These are phyloP conservation scores for Sinapis alba DNA, from an alignment of 441 rosid genomes.

Conservation along the genomic window DNA sequence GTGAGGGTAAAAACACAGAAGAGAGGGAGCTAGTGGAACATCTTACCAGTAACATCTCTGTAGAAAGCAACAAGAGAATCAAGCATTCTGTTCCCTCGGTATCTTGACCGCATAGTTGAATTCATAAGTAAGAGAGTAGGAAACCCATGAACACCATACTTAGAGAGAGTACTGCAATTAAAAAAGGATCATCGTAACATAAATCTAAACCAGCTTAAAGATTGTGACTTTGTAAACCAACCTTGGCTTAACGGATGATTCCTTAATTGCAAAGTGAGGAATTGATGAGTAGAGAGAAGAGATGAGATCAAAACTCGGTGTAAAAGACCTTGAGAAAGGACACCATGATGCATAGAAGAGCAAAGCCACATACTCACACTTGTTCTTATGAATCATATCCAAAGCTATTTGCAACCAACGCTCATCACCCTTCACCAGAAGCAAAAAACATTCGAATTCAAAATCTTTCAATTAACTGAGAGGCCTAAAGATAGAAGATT, in stretches of 20 bases:
- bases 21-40: too few relatives aligned
- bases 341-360: conserved; percentile 96
- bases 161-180: conserved; percentile 75
- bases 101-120: conserved; percentile 67
- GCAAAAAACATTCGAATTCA: not conserved
- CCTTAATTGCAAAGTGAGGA: conserved; percentile 79
- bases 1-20: not conserved
- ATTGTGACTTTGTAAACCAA: conserved; percentile 31
- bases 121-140: conserved; percentile 82
- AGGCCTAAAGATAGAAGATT: not conserved
- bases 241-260: conserved; percentile 86
- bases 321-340: conserved; percentile 77
- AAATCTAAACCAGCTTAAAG: not conserved
- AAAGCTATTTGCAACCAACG: conserved; percentile 64
- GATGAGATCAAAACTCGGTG: conserved; percentile 66
- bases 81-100: conserved; percentile 67
- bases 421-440: conserved; percentile 75
- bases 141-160: conserved; percentile 95
- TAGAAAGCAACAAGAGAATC: conserved; percentile 78
- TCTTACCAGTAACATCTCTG: conserved; percentile 66
- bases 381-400: conserved; percentile 61
- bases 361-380: conserved; percentile 66
- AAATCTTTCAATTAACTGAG: not conserved
- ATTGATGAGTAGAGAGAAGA: conserved; percentile 70
- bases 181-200: not conserved